Percentiles rank a stretch among this genome's conserved stretches.
These are phyloP conservation scores for Mentha longifolia DNA, from an alignment of 257 asterid genomes.

Conservation along the genomic window DNA sequence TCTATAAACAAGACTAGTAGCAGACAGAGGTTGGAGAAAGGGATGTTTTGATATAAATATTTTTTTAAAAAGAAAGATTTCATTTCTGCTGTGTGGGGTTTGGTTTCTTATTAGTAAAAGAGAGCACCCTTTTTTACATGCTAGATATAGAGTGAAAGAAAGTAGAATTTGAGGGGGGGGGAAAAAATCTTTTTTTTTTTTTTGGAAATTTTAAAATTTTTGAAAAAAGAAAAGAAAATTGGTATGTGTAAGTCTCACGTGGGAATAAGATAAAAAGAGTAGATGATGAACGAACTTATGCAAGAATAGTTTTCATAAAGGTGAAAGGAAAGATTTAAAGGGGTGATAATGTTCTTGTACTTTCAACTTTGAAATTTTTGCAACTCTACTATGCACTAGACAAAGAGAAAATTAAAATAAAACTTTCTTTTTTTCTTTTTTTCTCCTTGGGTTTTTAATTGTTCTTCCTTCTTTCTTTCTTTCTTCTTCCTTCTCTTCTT, in stretches of 20 bases:
- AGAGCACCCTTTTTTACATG: constrained; percentile 38
- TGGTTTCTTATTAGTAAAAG: constrained; percentile 21
- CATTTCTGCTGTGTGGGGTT: constrained; percentile 42
- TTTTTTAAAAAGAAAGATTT: constrained; percentile 30
- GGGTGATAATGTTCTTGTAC: constrained; percentile 59
- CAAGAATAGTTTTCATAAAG: constrained; percentile 47
- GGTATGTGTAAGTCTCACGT: constrained; percentile 65
- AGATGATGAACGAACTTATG: constrained; percentile 46
- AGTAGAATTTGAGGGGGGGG: constrained; percentile 29
- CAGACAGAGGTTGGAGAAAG: constrained; percentile 36
- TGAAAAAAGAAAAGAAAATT: background rate
- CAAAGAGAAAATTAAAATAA: constrained; percentile 17
- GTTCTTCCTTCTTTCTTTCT: constrained; percentile 22
- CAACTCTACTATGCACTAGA: constrained; percentile 31
- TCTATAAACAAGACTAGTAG: constrained; percentile 33
- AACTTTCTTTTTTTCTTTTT: background rate
- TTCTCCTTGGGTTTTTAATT: constrained; percentile 5
- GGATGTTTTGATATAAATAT: constrained; percentile 18
- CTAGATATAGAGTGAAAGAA: constrained; percentile 39
- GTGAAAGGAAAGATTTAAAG: constrained; percentile 46
- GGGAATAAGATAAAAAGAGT: constrained; percentile 57
- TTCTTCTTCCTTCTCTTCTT: constrained; percentile 11
- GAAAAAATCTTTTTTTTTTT: background rate
- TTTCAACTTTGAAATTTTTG: constrained; percentile 43
- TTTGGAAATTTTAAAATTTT: no score